Percentiles rank a stretch among this genome's conserved stretches.
phyloP scores from a whole-genome alignment of 2,329 filamentous ascomycete species.

The Aureobasidium zeae region DNA sequence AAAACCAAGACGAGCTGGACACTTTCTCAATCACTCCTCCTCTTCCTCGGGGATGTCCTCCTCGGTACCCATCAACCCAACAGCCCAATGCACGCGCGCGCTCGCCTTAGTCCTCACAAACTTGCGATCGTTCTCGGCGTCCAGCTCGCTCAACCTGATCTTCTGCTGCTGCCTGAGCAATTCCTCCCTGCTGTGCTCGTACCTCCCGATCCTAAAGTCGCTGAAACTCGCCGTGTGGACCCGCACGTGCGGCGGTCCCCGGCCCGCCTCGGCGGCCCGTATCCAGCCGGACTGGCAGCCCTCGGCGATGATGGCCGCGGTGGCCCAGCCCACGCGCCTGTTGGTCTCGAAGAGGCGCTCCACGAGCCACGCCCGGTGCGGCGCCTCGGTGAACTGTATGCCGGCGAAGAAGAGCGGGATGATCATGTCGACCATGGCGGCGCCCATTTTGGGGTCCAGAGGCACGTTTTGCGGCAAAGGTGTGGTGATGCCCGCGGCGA shows the following conservation, averaged over 20 bases:
- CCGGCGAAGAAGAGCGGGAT: constrained; percentile 82
- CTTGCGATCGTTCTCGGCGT: constrained; percentile 35
- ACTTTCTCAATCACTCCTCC: background rate
- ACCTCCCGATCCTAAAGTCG: constrained; percentile 6
- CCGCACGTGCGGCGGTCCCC: constrained; percentile 64
- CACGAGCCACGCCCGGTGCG: constrained; percentile 70
- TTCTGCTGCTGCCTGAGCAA: background rate
- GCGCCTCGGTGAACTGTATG: constrained; percentile 63
- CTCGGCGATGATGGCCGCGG: constrained; percentile 67
- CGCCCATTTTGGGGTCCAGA: constrained; percentile 68
- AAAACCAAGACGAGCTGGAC: too few relatives aligned
- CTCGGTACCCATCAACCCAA: constrained; percentile 71
- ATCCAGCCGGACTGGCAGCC: constrained; percentile 82
- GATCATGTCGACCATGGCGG: constrained; percentile 70
- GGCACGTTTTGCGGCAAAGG: constrained; percentile 42
- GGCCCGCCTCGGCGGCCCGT: constrained; percentile 60
- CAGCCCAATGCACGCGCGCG: constrained; percentile 61
- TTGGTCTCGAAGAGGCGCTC: constrained; percentile 65
- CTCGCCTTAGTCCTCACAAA: constrained; percentile 53
- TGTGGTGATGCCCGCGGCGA: constrained; percentile 51
- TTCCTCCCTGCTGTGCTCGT: background rate
- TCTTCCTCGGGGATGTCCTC: constrained; percentile 48
- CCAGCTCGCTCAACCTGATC: constrained; percentile 18
- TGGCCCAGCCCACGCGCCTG: constrained; percentile 78
- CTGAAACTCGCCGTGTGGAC: constrained; percentile 17